Percentiles rank a stretch among this genome's conserved stretches.
These are phyloP conservation scores for Leishmania arabica DNA, from an alignment of 208 protist species.

Conservation along the genomic window DNA sequence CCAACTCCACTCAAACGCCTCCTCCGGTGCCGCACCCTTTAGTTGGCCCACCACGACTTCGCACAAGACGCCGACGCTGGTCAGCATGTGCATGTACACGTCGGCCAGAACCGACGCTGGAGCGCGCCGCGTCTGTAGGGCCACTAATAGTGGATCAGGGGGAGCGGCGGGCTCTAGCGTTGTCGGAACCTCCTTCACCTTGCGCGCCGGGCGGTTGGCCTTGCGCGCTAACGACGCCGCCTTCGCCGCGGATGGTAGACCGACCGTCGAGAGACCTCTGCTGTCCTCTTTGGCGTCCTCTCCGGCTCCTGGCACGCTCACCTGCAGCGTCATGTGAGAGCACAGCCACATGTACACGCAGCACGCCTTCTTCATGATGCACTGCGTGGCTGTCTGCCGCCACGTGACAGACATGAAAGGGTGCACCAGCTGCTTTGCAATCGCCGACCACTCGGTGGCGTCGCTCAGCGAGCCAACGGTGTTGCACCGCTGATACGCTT, in stretches of 20 bases:
- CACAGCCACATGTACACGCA: conserved; percentile 76
- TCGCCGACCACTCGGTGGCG: conserved; percentile 14
- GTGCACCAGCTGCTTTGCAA: conserved; percentile 33
- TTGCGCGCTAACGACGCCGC: conserved; percentile 13
- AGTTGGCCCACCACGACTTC: conserved; percentile 64
- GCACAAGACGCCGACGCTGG: conserved; percentile 35
- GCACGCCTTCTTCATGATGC: conserved; percentile 58
- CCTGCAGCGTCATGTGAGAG: conserved; percentile 39
- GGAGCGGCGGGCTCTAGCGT: conserved; percentile 23
- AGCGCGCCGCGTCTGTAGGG: conserved; percentile 44
- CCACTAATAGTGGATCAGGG: conserved; percentile 36
- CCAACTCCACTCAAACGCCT: conserved; percentile 73
- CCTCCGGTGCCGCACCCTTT: conserved; percentile 51
- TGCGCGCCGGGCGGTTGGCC: neutral
- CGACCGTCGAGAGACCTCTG: neutral
- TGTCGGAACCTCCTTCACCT: conserved; percentile 15
- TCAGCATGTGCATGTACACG: conserved; percentile 66
- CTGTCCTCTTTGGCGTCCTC: conserved; percentile 18
- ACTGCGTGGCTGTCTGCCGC: conserved; percentile 65
- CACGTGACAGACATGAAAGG: conserved; percentile 62
- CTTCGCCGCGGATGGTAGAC: conserved; percentile 4
- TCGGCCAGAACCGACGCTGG: conserved; percentile 45
- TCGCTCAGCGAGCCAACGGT: conserved; percentile 24
- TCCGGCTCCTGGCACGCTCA: conserved; percentile 5
- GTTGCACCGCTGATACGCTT: conserved; percentile 43